Percentiles rank a stretch among this genome's conserved stretches.
Conservation (phyloP, 2,329 filamentous ascomycete genomes). For the Fusarium sp. region DNA sequence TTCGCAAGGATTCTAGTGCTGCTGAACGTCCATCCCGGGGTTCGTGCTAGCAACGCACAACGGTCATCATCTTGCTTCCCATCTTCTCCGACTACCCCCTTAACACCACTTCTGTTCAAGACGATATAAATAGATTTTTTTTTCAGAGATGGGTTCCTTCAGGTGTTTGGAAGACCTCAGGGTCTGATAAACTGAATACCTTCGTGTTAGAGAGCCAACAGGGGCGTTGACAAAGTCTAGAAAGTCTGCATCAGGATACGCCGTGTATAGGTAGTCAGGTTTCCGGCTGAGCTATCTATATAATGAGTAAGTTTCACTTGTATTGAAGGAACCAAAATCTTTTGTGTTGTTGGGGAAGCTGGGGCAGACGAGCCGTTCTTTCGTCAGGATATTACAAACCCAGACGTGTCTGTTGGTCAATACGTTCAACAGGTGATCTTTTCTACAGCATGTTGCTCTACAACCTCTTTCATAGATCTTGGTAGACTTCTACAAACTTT, state of each 20-base stretch:
- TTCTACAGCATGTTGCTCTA: background rate
- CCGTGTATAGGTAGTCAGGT: conserved; percentile 76
- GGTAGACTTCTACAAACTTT: background rate
- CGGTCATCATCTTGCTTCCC: background rate
- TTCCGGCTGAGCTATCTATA: background rate
- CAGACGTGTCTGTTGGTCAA: background rate
- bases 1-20: background rate
- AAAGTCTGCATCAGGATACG: conserved; percentile 91
- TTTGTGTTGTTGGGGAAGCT: background rate
- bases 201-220: conserved; percentile 61
- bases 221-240: conserved; percentile 98
- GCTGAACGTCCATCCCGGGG: background rate
- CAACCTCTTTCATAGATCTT: background rate
- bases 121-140: background rate
- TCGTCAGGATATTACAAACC: background rate
- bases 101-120: background rate
- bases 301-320: no score
- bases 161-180: background rate
- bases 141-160: background rate
- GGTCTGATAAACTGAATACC: background rate
- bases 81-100: background rate
- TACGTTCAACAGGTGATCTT: background rate
- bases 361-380: background rate
- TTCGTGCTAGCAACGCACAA: background rate
- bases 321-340: background rate